Evolutionary conservation across 768 basidiomycete species (phyloP).

Genomic region (Cystofilobasidium capitatum): DNA sequence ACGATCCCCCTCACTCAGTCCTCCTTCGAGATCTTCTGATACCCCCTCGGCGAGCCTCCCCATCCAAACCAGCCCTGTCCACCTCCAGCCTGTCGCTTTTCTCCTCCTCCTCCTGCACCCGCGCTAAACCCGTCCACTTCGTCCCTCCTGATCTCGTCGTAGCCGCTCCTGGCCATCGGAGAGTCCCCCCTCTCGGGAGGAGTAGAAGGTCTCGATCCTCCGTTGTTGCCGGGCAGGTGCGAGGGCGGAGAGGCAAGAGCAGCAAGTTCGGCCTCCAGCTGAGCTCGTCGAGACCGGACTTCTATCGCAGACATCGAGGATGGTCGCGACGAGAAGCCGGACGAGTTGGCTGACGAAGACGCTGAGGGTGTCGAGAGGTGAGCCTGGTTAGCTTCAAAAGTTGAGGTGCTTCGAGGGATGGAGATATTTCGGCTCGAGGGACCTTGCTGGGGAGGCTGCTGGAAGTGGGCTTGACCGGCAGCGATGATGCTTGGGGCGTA

Average conservation of each 20-base stretch:
- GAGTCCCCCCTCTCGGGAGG: neutral
- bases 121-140: neutral
- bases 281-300: slow-evolving; percentile 9
- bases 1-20: no score
- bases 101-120: neutral
- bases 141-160: slow-evolving; percentile 22
- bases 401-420: neutral
- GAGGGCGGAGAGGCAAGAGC: slow-evolving; percentile 19
- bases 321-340: neutral
- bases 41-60: neutral
- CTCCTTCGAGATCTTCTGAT: neutral
- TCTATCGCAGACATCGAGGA: neutral
- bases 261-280: slow-evolving; percentile 25
- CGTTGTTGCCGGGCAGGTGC: neutral
- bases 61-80: slow-evolving; percentile 6
- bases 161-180: slow-evolving; percentile 14
- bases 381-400: slow-evolving; percentile 9
- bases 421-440: neutral
- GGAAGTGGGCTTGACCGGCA: slow-evolving; percentile 16
- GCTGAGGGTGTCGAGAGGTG: neutral
- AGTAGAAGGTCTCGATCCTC: neutral
- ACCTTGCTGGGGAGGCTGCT: neutral
- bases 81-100: neutral
- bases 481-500: slow-evolving; percentile 19
- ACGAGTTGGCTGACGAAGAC: neutral